A percentile compares a stretch with the other conserved stretches of the same genome.
Evolutionary conservation across 176 grass and related monocot species (phyloP).

Genomic region (Paspalum notatum): DNA sequence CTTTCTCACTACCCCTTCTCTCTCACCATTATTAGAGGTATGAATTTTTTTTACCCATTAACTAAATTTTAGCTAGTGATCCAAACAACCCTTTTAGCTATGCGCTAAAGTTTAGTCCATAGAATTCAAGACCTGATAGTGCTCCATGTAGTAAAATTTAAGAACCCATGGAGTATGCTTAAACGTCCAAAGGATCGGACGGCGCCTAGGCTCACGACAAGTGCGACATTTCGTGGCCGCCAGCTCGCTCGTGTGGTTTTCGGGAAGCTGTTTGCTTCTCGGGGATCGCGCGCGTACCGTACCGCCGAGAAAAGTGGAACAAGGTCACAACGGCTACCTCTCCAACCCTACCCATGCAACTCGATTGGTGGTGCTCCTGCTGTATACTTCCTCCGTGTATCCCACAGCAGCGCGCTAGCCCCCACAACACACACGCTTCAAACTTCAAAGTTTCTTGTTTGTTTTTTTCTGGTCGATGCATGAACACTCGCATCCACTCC

Average conservation of each 20-base stretch:
- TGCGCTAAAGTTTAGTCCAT: too few species aligned
- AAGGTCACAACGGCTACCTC: conserved; percentile 54
- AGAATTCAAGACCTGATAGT: too few species aligned
- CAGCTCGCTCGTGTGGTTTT: conserved; percentile 42
- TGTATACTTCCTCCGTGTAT: background rate
- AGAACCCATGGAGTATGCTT: background rate
- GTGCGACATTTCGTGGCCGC: background rate
- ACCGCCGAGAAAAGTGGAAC: conserved; percentile 47
- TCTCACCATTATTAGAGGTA: too few species aligned
- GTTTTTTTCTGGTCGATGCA: too few species aligned
- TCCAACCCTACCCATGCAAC: background rate
- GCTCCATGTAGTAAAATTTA: background rate
- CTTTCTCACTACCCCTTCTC: too few species aligned
- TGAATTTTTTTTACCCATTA: too few species aligned
- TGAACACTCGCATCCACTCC: too few species aligned
- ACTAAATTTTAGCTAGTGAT: too few species aligned
- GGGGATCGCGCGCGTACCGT: conserved; percentile 15
- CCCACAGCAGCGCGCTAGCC: too few species aligned
- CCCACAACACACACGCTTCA: too few species aligned
- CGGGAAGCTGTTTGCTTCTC: conserved; percentile 23
- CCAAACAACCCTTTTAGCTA: too few species aligned
- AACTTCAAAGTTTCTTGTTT: too few species aligned
- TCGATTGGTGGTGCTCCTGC: background rate
- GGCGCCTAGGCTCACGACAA: conserved; percentile 46
- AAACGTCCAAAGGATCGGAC: conserved; percentile 23